Evolutionary conservation across 768 basidiomycete genomes (phyloP).

Genomic region (Lanmaoa rubissima): DNA sequence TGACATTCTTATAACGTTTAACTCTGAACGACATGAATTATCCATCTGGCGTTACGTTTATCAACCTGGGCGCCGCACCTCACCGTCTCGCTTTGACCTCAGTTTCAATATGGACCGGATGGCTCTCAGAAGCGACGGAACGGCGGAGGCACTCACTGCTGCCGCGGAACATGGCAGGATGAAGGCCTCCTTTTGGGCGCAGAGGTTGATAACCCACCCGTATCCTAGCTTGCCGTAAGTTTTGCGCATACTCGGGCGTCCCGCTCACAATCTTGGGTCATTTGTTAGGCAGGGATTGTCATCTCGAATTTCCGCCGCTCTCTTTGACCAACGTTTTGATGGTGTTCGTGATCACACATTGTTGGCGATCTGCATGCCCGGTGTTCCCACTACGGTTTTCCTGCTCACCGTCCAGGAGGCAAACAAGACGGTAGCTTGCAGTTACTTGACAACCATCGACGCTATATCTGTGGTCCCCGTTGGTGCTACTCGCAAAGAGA

Average conservation of each 20-base stretch:
- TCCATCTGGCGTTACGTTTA: slow-evolving; percentile 76
- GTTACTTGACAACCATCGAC: slow-evolving; percentile 35
- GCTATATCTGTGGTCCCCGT: slow-evolving; percentile 59
- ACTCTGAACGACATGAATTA: slow-evolving; percentile 49
- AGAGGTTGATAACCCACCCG: slow-evolving; percentile 52
- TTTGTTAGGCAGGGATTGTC: slow-evolving; percentile 15
- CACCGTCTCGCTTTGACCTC: slow-evolving; percentile 52
- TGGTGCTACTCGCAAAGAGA: slow-evolving; percentile 56
- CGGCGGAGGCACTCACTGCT: slow-evolving; percentile 38
- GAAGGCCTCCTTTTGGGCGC: slow-evolving; percentile 74
- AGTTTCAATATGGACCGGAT: slow-evolving; percentile 66
- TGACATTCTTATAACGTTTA: slow-evolving; percentile 57
- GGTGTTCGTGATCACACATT: slow-evolving; percentile 50
- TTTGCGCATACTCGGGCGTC: neutral
- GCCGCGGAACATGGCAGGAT: slow-evolving; percentile 61
- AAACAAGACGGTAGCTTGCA: slow-evolving; percentile 41
- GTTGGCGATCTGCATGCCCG: slow-evolving; percentile 55
- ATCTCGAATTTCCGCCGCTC: slow-evolving; percentile 45
- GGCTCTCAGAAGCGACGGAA: slow-evolving; percentile 54
- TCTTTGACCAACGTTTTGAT: slow-evolving; percentile 68
- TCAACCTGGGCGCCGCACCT: slow-evolving; percentile 42
- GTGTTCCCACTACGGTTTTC: slow-evolving; percentile 46
- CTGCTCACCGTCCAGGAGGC: slow-evolving; percentile 42
- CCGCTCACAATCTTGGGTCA: slow-evolving; percentile 1
- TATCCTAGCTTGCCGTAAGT: slow-evolving; percentile 52